Percentiles rank a stretch among this genome's conserved stretches.
Conservation (phyloP, 306 rosid species). For the Acacia crassicarpa region DNA sequence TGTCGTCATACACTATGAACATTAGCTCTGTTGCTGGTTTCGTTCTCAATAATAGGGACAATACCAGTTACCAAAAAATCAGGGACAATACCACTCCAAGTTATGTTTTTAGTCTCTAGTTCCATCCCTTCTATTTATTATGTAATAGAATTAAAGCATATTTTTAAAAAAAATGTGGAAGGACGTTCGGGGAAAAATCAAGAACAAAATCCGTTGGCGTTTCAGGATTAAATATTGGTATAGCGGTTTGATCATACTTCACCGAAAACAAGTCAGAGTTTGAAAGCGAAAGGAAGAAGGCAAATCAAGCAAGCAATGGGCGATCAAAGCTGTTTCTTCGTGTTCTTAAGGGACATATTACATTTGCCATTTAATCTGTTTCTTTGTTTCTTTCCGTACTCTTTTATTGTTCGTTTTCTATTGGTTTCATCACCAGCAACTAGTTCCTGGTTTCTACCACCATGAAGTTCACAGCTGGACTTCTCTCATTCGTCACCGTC, state of each 20-base stretch:
- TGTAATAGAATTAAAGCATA: too few species aligned
- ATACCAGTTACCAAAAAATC: too few species aligned
- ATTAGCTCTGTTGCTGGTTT: neutral
- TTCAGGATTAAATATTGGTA: neutral
- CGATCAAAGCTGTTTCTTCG: neutral
- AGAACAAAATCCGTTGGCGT: neutral
- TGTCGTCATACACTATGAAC: neutral
- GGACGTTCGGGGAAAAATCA: too few species aligned
- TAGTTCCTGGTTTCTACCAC: constrained; percentile 52
- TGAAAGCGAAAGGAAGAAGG: neutral
- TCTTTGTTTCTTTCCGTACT: neutral
- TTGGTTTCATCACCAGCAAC: neutral
- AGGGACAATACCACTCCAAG: too few species aligned
- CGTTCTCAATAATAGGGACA: too few species aligned
- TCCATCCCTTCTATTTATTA: neutral
- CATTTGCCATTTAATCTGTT: neutral
- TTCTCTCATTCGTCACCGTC: constrained; percentile 80
- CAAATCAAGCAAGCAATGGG: neutral
- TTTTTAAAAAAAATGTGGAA: too few species aligned
- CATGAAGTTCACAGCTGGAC: constrained; percentile 74
- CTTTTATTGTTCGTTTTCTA: neutral
- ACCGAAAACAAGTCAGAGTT: neutral
- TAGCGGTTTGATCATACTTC: neutral
- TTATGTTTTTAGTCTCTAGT: too few species aligned
- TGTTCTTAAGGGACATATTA: neutral